These are phyloP conservation scores for Sarocladium oryzae DNA, from an alignment of 2,329 filamentous ascomycete species.

Conservation along the genomic window DNA sequence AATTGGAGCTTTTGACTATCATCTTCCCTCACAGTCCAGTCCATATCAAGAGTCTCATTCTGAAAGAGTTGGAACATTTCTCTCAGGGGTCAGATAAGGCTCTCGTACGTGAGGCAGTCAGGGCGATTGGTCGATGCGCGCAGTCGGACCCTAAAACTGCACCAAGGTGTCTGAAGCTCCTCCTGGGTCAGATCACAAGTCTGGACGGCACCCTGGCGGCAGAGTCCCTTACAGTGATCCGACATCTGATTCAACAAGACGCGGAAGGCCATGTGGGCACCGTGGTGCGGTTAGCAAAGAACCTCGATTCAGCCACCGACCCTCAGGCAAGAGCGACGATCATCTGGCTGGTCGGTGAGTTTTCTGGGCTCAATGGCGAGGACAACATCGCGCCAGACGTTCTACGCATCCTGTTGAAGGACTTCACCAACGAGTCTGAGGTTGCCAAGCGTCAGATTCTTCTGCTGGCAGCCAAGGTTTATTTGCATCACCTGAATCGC, in stretches of 20 bases:
- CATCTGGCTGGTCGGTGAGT: constrained; percentile 96
- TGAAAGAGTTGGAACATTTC: constrained; percentile 93
- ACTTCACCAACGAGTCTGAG: constrained; percentile 78
- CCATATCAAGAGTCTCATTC: constrained; percentile 75
- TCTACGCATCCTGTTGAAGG: constrained; percentile 77
- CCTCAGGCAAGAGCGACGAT: constrained; percentile 88
- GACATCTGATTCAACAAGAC: constrained; percentile 90
- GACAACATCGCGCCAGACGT: constrained; percentile 93
- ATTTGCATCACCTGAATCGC: constrained; percentile 77
- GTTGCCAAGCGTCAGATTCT: constrained; percentile 87
- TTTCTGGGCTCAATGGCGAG: constrained; percentile 69
- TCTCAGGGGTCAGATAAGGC: constrained; percentile 66
- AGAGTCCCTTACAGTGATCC: constrained; percentile 89
- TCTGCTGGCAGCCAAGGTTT: constrained; percentile 91
- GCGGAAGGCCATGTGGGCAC: constrained; percentile 75
- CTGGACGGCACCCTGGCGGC: constrained; percentile 82
- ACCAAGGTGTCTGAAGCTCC: constrained; percentile 70
- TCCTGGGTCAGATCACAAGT: constrained; percentile 83
- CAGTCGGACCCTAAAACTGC: constrained; percentile 68
- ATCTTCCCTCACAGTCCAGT: constrained; percentile 77
- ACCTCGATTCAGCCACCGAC: constrained; percentile 81
- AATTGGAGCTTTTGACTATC: constrained; percentile 83
- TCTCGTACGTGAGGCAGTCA: constrained; percentile 80
- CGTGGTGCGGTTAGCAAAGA: constrained; percentile 81
- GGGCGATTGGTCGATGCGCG: constrained; percentile 89